Percentiles rank a stretch among this genome's conserved stretches.
These are phyloP conservation scores for Quercus lobata DNA, from an alignment of 331 rosid genomes.

Conservation along the genomic window DNA sequence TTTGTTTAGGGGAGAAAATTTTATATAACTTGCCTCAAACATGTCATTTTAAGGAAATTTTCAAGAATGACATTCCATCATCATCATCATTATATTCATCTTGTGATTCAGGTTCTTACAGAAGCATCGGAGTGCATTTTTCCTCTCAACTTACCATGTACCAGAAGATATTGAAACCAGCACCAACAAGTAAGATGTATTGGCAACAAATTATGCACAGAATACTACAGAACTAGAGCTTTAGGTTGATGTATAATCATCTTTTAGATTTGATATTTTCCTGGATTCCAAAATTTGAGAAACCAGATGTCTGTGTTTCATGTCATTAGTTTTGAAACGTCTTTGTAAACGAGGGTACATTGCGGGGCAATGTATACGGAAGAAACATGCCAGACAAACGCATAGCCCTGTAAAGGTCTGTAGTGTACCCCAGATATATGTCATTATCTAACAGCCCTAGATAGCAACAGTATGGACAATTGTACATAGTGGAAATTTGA, in stretches of 20 bases:
- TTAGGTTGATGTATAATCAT: conserved; percentile 5
- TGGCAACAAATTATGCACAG: conserved; percentile 16
- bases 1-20: neutral
- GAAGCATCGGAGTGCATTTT: conserved; percentile 52
- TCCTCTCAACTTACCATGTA: conserved; percentile 62
- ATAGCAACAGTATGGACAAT: neutral
- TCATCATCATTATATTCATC: neutral
- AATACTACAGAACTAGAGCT: neutral
- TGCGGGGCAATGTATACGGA: neutral
- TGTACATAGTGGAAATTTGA: neutral
- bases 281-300: no score
- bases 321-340: neutral
- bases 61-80: neutral
- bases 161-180: conserved; percentile 51
- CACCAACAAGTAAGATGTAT: conserved; percentile 34
- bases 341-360: neutral
- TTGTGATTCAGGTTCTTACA: conserved; percentile 61
- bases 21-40: neutral
- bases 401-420: neutral
- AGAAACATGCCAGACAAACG: neutral
- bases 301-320: neutral
- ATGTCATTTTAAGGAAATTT: neutral
- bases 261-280: neutral
- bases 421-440: neutral
- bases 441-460: neutral